Evolutionary conservation across 805 yeast genomes (phyloP).

Genomic region (Torulaspora indica): DNA sequence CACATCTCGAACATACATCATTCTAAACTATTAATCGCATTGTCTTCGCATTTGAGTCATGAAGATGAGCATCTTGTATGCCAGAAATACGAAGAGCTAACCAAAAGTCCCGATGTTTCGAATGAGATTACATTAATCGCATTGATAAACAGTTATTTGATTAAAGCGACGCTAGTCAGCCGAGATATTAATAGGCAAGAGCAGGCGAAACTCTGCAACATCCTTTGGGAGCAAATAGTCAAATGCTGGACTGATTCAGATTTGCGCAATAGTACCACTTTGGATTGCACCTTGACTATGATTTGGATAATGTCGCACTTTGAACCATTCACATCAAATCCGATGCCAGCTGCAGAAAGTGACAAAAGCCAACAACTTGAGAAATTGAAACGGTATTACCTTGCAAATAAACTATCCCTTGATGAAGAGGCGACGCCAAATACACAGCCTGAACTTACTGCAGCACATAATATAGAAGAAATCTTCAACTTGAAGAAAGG

Average conservation of each 20-base stretch:
- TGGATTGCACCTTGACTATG: conserved; percentile 30
- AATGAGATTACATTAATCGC: conserved; percentile 22
- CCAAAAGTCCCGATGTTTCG: conserved; percentile 3
- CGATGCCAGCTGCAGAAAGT: conserved; percentile 28
- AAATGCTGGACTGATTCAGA: conserved; percentile 11
- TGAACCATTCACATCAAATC: conserved; percentile 31
- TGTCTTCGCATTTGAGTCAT: conserved; percentile 4
- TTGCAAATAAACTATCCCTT: conserved; percentile 19
- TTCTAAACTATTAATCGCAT: conserved; percentile 3
- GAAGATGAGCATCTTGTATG: not conserved
- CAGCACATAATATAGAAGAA: not conserved
- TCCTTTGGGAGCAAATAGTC: conserved; percentile 22
- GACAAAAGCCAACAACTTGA: conserved; percentile 19
- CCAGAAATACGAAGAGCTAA: conserved; percentile 2
- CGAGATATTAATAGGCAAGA: conserved; percentile 11
- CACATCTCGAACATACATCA: not conserved
- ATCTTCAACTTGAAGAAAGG: conserved; percentile 27
- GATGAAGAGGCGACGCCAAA: not conserved
- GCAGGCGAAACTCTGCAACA: conserved; percentile 14
- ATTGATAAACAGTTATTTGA: conserved; percentile 22
- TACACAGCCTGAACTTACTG: not conserved
- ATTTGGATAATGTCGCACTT: conserved; percentile 32
- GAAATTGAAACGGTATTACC: conserved; percentile 22
- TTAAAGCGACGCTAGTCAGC: conserved; percentile 18
- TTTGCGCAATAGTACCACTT: conserved; percentile 21